A percentile compares a stretch with the other conserved stretches of the same genome.
Evolutionary conservation across 2,329 filamentous ascomycete species (phyloP).

Genomic region (Cryphonectria radicalis): DNA sequence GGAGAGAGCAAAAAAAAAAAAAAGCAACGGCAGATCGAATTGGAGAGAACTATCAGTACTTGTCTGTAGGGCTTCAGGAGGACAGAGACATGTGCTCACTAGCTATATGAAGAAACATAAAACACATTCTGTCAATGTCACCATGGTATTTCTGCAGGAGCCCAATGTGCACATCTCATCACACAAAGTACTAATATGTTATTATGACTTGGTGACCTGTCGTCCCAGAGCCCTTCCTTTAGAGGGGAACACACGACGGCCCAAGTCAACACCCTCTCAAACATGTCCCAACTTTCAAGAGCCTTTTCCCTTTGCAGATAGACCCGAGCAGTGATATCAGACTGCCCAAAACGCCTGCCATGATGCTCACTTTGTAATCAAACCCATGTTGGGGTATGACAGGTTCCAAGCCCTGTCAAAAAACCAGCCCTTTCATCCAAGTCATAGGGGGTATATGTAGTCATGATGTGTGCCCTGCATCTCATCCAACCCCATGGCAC

Average conservation of each 20-base stretch:
- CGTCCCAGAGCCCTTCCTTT: neutral
- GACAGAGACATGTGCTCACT: neutral
- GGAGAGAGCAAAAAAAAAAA: neutral
- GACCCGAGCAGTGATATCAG: neutral
- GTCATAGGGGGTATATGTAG: neutral
- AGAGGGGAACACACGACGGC: neutral
- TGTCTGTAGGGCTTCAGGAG: too few relatives aligned
- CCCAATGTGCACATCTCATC: neutral
- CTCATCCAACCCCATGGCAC: slow-evolving; percentile 9
- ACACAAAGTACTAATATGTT: neutral
- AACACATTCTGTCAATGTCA: neutral
- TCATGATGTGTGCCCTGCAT: neutral
- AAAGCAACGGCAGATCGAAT: neutral
- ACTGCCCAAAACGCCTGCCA: neutral
- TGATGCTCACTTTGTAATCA: neutral
- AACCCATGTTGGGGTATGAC: neutral
- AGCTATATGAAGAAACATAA: neutral
- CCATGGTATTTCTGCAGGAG: neutral
- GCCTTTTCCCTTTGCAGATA: too few relatives aligned
- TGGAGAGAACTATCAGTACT: neutral
- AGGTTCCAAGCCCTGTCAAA: neutral
- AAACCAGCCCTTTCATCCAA: neutral
- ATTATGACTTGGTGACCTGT: neutral
- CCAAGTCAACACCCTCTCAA: neutral
- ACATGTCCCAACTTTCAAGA: neutral